These are phyloP conservation scores for Termitomyces bulborhizus DNA, from an alignment of 768 basidiomycete species.

Conservation along the genomic window DNA sequence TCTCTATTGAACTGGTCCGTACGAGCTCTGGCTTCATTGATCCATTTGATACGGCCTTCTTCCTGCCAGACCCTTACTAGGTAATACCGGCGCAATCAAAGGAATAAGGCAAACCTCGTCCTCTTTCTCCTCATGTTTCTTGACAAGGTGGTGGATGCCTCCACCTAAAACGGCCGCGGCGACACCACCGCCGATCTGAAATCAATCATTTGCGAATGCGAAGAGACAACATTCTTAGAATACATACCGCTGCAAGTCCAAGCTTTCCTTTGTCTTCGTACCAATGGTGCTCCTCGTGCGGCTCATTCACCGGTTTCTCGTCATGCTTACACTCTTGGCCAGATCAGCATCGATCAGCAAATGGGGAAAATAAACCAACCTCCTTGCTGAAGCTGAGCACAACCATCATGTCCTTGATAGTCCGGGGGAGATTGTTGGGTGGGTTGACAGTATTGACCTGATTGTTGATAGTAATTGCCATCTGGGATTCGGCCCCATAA, in stretches of 20 bases:
- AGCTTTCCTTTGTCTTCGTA: constrained; percentile 51
- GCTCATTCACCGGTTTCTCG: constrained; percentile 20
- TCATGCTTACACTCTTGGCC: constrained; percentile 2
- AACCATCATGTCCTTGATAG: constrained; percentile 15
- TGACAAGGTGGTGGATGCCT: constrained; percentile 1
- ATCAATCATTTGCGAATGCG: constrained; percentile 5
- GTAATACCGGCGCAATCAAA: background rate
- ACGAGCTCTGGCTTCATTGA: constrained; percentile 48
- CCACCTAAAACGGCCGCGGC: constrained; percentile 15
- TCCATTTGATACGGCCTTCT: constrained; percentile 47
- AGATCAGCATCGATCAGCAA: constrained; percentile 4
- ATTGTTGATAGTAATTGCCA: constrained; percentile 19
- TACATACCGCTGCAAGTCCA: constrained; percentile 42
- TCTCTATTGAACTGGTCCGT: constrained; percentile 40
- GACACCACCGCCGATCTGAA: constrained; percentile 60
- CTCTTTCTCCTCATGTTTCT: constrained; percentile 41
- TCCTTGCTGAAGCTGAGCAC: constrained; percentile 13
- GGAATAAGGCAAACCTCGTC: constrained; percentile 39
- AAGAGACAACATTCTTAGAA: background rate
- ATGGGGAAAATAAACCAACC: background rate
- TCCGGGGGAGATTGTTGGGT: constrained; percentile 22
- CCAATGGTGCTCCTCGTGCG: constrained; percentile 52
- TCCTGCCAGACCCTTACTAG: constrained; percentile 26
- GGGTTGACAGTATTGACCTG: constrained; percentile 21
- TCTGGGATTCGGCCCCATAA: constrained; percentile 54